Evolutionary conservation across 2,329 filamentous ascomycete genomes (phyloP).

Genomic region (Fusarium staphyleae): DNA sequence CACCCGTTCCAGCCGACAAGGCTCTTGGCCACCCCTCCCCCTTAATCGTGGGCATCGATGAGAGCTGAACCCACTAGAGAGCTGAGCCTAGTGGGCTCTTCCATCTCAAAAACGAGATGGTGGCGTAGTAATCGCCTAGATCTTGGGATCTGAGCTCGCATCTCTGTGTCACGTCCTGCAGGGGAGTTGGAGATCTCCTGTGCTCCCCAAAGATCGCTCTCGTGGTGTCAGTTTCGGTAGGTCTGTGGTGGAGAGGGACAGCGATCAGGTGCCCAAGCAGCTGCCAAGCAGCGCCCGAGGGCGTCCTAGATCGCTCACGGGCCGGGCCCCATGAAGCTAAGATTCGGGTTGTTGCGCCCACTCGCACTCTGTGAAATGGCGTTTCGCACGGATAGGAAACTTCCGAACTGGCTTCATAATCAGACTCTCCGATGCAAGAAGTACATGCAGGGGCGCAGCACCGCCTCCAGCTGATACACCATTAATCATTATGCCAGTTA

Average conservation of each 20-base stretch:
- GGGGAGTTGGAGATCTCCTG: conserved; percentile 5
- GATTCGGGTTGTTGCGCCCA: not conserved
- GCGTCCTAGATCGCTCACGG: not conserved
- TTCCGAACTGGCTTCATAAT: conserved; percentile 4
- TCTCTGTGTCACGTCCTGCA: conserved; percentile 3
- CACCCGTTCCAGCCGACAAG: conserved; percentile 7
- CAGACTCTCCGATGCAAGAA: not conserved
- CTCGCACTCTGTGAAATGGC: conserved; percentile 1
- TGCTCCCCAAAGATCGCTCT: not conserved
- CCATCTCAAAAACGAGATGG: not conserved
- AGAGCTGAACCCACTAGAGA: too few species aligned
- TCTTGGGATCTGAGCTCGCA: conserved; percentile 1
- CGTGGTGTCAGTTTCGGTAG: not conserved
- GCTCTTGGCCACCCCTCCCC: conserved; percentile 1
- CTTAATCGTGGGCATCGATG: not conserved
- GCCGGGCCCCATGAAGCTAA: conserved; percentile 4
- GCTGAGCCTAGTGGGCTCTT: not conserved
- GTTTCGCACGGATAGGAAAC: not conserved
- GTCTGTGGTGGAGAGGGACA: conserved; percentile 1
- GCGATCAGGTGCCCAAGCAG: not conserved
- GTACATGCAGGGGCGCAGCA: not conserved
- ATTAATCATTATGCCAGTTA: not conserved
- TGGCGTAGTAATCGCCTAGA: conserved; percentile 5
- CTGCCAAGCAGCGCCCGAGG: too few species aligned
- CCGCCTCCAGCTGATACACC: not conserved